Percentiles rank a stretch among this genome's conserved stretches.
Conservation (phyloP, 1,139 yeast genomes). For the Zygosaccharomyces sapae region DNA sequence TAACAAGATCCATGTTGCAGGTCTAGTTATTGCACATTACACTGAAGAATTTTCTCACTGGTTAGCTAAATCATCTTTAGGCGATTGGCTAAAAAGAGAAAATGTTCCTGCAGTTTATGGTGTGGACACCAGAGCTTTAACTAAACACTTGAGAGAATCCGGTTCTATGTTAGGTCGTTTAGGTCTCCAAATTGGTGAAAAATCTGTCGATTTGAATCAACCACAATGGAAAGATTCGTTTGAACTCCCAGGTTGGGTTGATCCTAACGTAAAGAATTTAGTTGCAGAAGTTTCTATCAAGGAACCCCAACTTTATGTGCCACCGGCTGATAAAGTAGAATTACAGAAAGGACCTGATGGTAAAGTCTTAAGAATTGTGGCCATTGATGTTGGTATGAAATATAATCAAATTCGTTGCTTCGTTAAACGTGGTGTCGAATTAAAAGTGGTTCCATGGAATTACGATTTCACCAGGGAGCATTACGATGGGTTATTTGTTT, state of each 20-base stretch:
- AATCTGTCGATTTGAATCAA: slow-evolving; percentile 33
- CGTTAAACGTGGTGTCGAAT: slow-evolving; percentile 91
- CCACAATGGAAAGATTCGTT: slow-evolving; percentile 60
- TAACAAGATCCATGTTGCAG: slow-evolving; percentile 87
- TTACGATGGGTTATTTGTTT: slow-evolving; percentile 91
- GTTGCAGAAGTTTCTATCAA: slow-evolving; percentile 85
- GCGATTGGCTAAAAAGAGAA: slow-evolving; percentile 88
- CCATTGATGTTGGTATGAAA: slow-evolving; percentile 97
- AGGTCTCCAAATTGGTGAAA: slow-evolving; percentile 52
- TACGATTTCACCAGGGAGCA: slow-evolving; percentile 72
- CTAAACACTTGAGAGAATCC: slow-evolving; percentile 84
- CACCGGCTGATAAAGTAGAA: slow-evolving; percentile 51
- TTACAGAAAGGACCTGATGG: slow-evolving; percentile 59
- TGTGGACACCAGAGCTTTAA: slow-evolving; percentile 92
- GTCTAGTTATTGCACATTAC: slow-evolving; percentile 93
- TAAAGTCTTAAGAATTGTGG: slow-evolving; percentile 73
- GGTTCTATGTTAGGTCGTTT: slow-evolving; percentile 93
- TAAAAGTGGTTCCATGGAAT: slow-evolving; percentile 94
- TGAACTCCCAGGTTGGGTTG: slow-evolving; percentile 81
- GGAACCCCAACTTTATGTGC: slow-evolving; percentile 63
- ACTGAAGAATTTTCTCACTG: slow-evolving; percentile 94
- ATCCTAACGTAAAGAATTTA: slow-evolving; percentile 87
- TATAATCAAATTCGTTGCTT: slow-evolving; percentile 96
- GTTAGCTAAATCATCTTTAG: slow-evolving; percentile 87
- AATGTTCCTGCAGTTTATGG: slow-evolving; percentile 96